These are phyloP conservation scores for Funneliformis geosporum DNA, from an alignment of 192 early-diverging fungal genomes.

Conservation along the genomic window DNA sequence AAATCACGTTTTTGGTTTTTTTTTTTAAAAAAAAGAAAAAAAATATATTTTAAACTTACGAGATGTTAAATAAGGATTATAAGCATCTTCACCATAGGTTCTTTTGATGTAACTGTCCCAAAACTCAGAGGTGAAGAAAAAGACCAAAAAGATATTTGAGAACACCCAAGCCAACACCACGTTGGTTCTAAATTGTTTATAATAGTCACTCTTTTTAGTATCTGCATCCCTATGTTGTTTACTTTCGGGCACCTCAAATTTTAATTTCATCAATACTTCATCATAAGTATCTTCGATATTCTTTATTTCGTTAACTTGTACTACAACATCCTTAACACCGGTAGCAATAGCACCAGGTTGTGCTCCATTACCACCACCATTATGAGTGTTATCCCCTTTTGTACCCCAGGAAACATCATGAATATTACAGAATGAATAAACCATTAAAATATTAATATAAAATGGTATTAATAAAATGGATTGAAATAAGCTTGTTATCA, in stretches of 20 bases:
- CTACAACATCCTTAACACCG: constrained; percentile 69
- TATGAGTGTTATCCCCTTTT: constrained; percentile 76
- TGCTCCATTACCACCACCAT: constrained; percentile 68
- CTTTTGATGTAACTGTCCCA: constrained; percentile 26
- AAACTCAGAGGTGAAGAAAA: constrained; percentile 62
- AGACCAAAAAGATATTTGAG: constrained; percentile 74
- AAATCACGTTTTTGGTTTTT: constrained; percentile 11
- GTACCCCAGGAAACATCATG: constrained; percentile 82
- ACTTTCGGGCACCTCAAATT: constrained; percentile 41
- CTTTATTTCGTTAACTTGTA: constrained; percentile 64
- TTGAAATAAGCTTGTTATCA: constrained; percentile 62
- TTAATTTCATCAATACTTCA: constrained; percentile 66
- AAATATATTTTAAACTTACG: constrained; percentile 17
- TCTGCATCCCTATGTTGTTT: constrained; percentile 70
- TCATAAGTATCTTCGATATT: constrained; percentile 87
- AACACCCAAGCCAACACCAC: constrained; percentile 86
- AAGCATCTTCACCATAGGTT: constrained; percentile 12
- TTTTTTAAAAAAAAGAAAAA: no score
- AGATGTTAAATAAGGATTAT: constrained; percentile 19
- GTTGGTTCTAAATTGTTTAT: constrained; percentile 82
- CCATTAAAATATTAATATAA: constrained; percentile 59
- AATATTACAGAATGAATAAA: constrained; percentile 36
- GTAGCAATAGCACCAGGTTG: constrained; percentile 67
- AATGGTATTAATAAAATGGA: constrained; percentile 66
- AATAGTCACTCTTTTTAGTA: constrained; percentile 86